Evolutionary conservation across 2,329 filamentous ascomycete genomes (phyloP), one percentile per base, ranked within the genome.

Genomic region (Penicillium sp.): DNA sequence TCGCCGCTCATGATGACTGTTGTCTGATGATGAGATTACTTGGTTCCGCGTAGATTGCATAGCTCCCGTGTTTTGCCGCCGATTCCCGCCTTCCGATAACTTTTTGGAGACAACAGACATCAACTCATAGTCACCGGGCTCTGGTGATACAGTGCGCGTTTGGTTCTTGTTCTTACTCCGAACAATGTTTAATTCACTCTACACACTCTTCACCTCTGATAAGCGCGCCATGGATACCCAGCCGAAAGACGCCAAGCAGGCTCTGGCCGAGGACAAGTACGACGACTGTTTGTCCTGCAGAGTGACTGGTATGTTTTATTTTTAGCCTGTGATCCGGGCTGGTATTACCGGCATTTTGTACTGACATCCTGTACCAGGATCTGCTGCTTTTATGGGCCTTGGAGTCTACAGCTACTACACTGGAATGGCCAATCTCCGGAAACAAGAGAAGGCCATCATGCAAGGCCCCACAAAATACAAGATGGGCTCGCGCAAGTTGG

Each of bases 401-500:
- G 90, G 86, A 4, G 86, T 82, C 1, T 94, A 93, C 76, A 92
- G 86, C 73, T 93, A 92, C 76, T 79, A 86, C 60, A 89, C 88
- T 3, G 90, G 90, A 57, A 88, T 87, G 74, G 79, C 80, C 50
- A 89, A 93, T 73, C 83, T 94, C 31, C 82, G 86, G 66, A 80
- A 82, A 66, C 87, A 90, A 71, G 81, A 83, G 60, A 68, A 72
- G 52, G 67, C 69, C 59, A 90, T 93, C 61, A 75, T 91, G 58
- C 80, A 83, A 70, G 89, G 88, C 76, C 84, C 85, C 47, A 88
- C 87, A 27, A 82, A 85, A 66, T 87, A 92, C 69, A 89, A 89
- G 59, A 87, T 92, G 82, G 83, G 83, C 61, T 89, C 87, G 65
- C 83, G 90, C 59, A 84, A 83, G 66, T 66, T 86, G 38, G 89